These are phyloP conservation scores for Ploettnerulaceae sp. DNA, from an alignment of 2,329 filamentous ascomycete species.

Conservation along the genomic window DNA sequence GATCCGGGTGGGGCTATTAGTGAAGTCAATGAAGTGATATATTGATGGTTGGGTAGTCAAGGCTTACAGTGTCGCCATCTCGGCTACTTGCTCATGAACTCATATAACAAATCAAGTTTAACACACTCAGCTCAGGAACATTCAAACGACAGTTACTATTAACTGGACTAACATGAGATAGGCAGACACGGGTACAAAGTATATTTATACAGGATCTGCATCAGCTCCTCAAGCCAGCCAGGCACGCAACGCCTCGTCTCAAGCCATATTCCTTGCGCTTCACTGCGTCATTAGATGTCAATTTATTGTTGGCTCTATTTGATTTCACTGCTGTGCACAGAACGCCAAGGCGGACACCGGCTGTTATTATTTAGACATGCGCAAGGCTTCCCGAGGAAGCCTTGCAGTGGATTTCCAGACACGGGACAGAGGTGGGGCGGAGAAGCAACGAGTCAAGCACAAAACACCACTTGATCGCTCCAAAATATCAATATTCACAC, in stretches of 20 bases:
- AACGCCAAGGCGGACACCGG: neutral
- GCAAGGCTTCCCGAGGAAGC: neutral
- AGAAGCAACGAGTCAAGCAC: no score
- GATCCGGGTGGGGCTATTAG: slow-evolving; percentile 23
- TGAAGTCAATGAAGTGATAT: neutral
- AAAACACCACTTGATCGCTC: no score
- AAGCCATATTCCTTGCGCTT: neutral
- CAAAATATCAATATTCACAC: no score
- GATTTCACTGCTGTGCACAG: no score
- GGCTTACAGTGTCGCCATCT: slow-evolving; percentile 9
- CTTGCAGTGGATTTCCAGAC: neutral
- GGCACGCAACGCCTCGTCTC: neutral
- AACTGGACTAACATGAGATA: no score
- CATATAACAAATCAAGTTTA: no score
- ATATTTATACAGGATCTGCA: no score
- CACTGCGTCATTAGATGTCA: neutral
- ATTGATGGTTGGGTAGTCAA: no score
- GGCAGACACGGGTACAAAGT: no score
- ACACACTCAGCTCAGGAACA: no score
- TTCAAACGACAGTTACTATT: no score
- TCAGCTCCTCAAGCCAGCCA: slow-evolving; percentile 1
- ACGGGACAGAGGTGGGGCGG: neutral
- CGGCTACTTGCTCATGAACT: no score
- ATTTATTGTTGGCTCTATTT: neutral
- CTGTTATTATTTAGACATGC: neutral